Percentiles rank a stretch among this genome's conserved stretches.
Conservation (phyloP, 345 rosid genomes). For the Salix arbutifolia region DNA sequence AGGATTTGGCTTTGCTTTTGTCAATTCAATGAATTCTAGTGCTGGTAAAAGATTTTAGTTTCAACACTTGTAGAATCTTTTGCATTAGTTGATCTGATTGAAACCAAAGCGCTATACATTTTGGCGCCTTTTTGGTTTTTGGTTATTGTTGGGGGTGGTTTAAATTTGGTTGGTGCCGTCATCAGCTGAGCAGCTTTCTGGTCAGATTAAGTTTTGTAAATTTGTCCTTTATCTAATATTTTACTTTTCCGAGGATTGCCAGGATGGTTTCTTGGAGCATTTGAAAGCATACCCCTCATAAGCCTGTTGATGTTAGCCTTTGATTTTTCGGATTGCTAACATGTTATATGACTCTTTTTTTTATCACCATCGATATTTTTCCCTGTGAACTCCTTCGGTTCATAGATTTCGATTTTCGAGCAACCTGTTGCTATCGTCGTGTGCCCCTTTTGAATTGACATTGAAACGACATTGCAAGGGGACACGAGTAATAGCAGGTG, state of each 20-base stretch:
- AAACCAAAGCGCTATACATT: constrained; percentile 13
- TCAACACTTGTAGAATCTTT: constrained; percentile 20
- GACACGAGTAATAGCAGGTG: too few species aligned
- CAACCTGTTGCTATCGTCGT: neutral
- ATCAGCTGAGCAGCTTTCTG: constrained; percentile 17
- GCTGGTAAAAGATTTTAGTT: constrained; percentile 22
- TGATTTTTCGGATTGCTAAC: neutral
- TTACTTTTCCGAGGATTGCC: neutral
- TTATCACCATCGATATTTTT: neutral
- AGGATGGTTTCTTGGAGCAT: neutral
- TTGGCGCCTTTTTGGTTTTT: constrained; percentile 7
- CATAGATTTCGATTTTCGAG: neutral
- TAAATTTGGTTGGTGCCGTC: neutral
- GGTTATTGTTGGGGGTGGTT: constrained; percentile 8
- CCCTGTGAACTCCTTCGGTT: neutral
- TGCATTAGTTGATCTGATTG: constrained; percentile 9
- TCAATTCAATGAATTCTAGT: constrained; percentile 18
- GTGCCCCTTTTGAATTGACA: neutral
- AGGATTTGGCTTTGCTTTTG: constrained; percentile 10
- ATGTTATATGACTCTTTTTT: neutral
- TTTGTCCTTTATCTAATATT: constrained; percentile 10
- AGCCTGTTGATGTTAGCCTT: neutral
- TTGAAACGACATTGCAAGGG: neutral
- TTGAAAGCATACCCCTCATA: neutral
- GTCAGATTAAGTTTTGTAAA: constrained; percentile 26